Evolutionary conservation across 2,329 filamentous ascomycete species (phyloP).

Genomic region (Aspergillus sp.): DNA sequence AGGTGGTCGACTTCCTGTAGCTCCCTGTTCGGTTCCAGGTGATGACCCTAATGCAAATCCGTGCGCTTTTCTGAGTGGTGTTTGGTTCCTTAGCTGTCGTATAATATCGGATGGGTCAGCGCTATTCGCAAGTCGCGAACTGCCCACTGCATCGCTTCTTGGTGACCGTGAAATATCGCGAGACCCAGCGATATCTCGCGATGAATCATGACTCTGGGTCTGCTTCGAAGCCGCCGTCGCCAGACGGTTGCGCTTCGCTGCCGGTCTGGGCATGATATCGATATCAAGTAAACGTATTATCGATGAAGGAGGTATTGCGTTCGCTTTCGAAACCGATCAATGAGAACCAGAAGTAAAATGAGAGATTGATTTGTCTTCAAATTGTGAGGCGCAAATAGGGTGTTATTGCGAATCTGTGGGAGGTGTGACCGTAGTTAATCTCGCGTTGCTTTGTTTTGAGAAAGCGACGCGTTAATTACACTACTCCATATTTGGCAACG

Average conservation of each 20-base stretch:
- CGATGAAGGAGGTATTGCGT: not conserved
- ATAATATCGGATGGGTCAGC: constrained; percentile 19
- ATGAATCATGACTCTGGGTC: not conserved
- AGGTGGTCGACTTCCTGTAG: constrained; percentile 35
- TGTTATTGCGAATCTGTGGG: not conserved
- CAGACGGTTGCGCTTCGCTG: constrained; percentile 27
- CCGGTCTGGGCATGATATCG: constrained; percentile 29
- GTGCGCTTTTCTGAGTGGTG: constrained; percentile 31
- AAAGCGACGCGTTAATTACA: not conserved
- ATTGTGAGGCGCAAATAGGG: not conserved
- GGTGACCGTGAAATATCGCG: constrained; percentile 5
- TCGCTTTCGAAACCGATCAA: not conserved
- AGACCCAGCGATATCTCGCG: not conserved
- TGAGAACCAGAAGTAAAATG: not conserved
- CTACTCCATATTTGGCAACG: not conserved
- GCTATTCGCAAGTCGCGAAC: constrained; percentile 7
- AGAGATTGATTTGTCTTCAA: not conserved
- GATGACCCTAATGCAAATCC: constrained; percentile 38
- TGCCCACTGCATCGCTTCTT: not conserved
- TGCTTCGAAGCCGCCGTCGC: constrained; percentile 10
- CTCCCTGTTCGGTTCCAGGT: constrained; percentile 30
- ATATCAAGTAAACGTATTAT: not conserved
- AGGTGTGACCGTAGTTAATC: not conserved
- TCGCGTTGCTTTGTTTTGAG: constrained; percentile 9
- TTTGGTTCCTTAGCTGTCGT: constrained; percentile 28